Conservation (phyloP, 148 eudicot genomes). For the Nepenthes gracilis region DNA sequence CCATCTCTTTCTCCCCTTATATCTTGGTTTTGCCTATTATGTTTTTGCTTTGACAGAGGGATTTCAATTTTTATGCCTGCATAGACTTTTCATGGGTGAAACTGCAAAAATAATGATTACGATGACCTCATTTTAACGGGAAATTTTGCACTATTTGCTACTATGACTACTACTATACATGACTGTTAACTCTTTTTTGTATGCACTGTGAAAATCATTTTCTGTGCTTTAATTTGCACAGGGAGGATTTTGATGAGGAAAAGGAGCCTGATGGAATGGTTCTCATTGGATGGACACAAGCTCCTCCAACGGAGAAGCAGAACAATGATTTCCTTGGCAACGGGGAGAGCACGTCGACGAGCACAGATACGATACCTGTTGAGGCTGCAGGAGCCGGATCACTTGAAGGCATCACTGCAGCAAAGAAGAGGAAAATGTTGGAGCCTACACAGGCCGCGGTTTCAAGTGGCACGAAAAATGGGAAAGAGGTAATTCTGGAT, state of each 20-base stretch:
- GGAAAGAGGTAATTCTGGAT: constrained; percentile 34
- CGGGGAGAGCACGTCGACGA: constrained; percentile 46
- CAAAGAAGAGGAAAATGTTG: constrained; percentile 65
- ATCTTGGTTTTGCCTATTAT: too few species aligned
- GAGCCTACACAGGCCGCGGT: constrained; percentile 22
- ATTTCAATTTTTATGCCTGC: too few species aligned
- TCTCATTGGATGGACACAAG: constrained; percentile 74
- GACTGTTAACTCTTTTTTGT: too few species aligned
- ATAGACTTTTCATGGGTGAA: too few species aligned
- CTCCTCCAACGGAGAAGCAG: constrained; percentile 35
- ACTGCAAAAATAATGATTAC: too few species aligned
- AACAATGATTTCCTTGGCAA: constrained; percentile 24
- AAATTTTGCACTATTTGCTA: too few species aligned
- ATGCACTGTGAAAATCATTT: neutral
- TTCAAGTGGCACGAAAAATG: constrained; percentile 10
- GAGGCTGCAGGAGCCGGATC: constrained; percentile 29
- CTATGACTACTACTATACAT: too few species aligned
- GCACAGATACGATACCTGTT: constrained; percentile 14
- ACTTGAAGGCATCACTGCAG: constrained; percentile 15
- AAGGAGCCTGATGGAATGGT: constrained; percentile 97
- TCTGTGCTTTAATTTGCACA: constrained; percentile 10
- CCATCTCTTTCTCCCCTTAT: too few species aligned
- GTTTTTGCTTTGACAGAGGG: too few species aligned
- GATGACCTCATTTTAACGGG: too few species aligned
- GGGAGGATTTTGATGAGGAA: constrained; percentile 95